Evolutionary conservation across 441 rosid genomes (phyloP).

Genomic region (Pelargonium hybrid): DNA sequence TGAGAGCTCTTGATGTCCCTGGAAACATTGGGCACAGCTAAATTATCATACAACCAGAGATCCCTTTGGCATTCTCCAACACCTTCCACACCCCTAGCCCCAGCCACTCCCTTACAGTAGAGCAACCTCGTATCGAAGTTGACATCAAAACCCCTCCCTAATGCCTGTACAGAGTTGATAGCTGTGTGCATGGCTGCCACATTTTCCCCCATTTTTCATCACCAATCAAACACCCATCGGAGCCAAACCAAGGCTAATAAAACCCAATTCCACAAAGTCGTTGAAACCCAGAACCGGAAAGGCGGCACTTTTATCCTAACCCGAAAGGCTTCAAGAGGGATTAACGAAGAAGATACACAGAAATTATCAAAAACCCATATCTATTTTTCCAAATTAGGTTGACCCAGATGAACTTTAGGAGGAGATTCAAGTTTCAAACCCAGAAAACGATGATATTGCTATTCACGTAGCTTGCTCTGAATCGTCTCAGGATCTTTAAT

Average conservation of each 20-base stretch:
- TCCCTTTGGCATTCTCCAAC: slow-evolving; percentile 47
- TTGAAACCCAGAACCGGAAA: slow-evolving; percentile 2
- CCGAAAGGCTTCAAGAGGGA: neutral
- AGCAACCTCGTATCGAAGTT: slow-evolving; percentile 59
- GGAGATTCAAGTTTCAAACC: neutral
- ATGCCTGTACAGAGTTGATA: slow-evolving; percentile 45
- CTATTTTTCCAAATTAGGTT: neutral
- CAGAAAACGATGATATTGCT: neutral
- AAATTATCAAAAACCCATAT: neutral
- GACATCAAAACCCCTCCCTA: slow-evolving; percentile 70
- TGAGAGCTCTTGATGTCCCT: slow-evolving; percentile 36
- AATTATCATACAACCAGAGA: slow-evolving; percentile 31
- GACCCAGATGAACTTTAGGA: neutral
- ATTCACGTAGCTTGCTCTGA: neutral
- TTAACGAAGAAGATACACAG: neutral
- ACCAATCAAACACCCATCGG: slow-evolving; percentile 6
- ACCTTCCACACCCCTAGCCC: slow-evolving; percentile 43
- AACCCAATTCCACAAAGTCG: slow-evolving; percentile 1
- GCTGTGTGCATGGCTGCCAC: slow-evolving; percentile 48
- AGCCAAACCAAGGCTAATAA: neutral
- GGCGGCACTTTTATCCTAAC: neutral
- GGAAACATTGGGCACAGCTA: slow-evolving; percentile 40
- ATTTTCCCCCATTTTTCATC: slow-evolving; percentile 38
- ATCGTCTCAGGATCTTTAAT: neutral
- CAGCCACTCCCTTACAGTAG: slow-evolving; percentile 55